Base-by-base conservation (phyloP, 192 early-diverging fungal genomes). In the Polychytrium aggregatum region DNA sequence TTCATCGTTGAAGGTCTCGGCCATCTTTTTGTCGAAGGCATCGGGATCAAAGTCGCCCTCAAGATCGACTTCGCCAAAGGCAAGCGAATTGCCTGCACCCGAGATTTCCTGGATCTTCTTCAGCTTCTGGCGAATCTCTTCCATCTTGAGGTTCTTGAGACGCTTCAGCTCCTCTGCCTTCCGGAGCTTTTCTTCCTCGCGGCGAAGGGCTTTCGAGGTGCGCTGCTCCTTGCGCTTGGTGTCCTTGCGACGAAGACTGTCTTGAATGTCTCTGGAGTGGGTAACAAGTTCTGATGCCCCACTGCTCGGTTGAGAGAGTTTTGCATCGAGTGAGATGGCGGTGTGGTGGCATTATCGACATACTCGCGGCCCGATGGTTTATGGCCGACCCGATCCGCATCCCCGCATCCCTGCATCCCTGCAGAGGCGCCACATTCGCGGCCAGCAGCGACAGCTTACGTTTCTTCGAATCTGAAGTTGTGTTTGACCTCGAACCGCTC, bases 401-500 rank as follows among this genome's bases (percentile, higher is more conserved):
- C n/a, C n/a, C n/a, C n/a, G n/a, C n/a, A n/a, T n/a, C n/a, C n/a
- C n/a, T n/a, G n/a, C n/a, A n/a, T n/a, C n/a, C n/a, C n/a, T n/a
- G n/a, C n/a, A n/a, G n/a, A n/a, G n/a, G n/a, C n/a, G n/a, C n/a
- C n/a, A n/a, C n/a, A n/a, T n/a, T n/a, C n/a, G n/a, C n/a, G n/a
- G n/a, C n/a, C n/a, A n/a, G n/a, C n/a, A n/a, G n/a, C n/a, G n/a
- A n/a, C n/a, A n/a, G 56, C 70, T 62, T 24, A 68, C 72, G 71
- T 78, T 62, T 97, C 92, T 67, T 93, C 89, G 48, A 83, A 95
- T 39, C 94, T 78, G 70, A 94, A 92, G 50, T 97, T 97, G 63
- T 90, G 87, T 53, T 74, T 73, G 40, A 76, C 79, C 66, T 97
- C 94, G 55, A 95, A 97, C 38, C 83, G 71, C 29, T 93, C 89